A percentile compares a stretch with the other conserved stretches of the same genome.
These are phyloP conservation scores for Hymenoscyphus albidus DNA, from an alignment of 2,329 filamentous ascomycete species.

Conservation along the genomic window DNA sequence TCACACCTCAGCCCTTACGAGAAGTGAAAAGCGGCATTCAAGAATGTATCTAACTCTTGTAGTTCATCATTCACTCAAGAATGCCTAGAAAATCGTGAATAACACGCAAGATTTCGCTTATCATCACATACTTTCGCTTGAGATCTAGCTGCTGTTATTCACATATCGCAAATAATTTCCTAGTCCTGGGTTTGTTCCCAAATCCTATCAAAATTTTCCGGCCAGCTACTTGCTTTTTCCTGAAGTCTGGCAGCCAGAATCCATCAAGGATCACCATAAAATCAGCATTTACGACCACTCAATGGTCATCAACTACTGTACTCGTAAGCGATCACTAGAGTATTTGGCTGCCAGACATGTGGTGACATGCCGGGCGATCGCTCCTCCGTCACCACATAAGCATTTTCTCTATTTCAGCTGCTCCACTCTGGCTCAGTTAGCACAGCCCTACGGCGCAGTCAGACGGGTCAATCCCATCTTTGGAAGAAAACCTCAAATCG, in stretches of 20 bases:
- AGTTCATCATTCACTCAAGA: background rate
- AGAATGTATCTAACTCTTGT: background rate
- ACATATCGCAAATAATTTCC: background rate
- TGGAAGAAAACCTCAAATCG: background rate
- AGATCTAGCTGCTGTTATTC: background rate
- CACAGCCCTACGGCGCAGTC: conserved; percentile 2
- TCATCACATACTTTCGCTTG: background rate
- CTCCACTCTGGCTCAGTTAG: background rate
- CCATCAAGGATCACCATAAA: background rate
- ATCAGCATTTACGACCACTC: background rate
- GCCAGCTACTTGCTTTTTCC: background rate
- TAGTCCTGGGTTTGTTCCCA: background rate
- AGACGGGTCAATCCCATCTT: background rate
- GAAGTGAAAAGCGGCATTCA: background rate
- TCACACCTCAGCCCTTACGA: background rate
- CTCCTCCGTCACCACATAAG: background rate
- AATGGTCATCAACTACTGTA: background rate
- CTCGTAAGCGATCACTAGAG: too few species aligned
- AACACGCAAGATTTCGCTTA: background rate
- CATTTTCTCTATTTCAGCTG: background rate
- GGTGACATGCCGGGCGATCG: background rate
- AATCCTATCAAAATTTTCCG: background rate
- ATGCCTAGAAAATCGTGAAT: background rate
- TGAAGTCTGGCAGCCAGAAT: background rate
- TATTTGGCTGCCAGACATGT: too few species aligned